Evolutionary conservation across 1,284 basidiomycete species (phyloP), one percentile per base, ranked within the genome.

Genomic region (Marasmius tenuissimus): DNA sequence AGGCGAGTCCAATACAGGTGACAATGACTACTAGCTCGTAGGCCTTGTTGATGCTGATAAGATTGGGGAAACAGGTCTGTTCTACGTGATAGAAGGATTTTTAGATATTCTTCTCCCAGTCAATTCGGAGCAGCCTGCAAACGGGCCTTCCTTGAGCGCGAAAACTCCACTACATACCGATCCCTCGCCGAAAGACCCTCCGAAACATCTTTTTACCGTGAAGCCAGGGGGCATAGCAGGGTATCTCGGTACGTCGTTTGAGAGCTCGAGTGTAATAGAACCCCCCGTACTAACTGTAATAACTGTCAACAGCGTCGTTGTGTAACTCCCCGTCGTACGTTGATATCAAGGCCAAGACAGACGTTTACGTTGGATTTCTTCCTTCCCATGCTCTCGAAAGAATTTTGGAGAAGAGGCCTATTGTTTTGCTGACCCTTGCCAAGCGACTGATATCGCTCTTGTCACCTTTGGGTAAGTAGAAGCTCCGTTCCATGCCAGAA

Each of bases 161-260:
- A 37, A 38, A 18, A 18, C n/a, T 3, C n/a, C 60, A 42, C 64
- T 70, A 33, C 64, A 65, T 38, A 63, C 58, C 56, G 55, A 64
- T 51, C 69, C 69, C 38, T 51, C 33, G 11, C 34, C 60, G 60
- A 68, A 47, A 35, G 68, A 65, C 18, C 71, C 73, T 40, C 64
- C 64, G 7, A 73, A 74, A 38, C 75, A 81, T 20, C 80, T 99
- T 35, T 99, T 97, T 75, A 97, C 93, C 1, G 93, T 98, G 27
- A 97, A 97, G 69, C 91, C 95, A n/a, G 97, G 97, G 60, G 97
- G 97, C 0, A 97, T 99, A 59, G 97, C 97, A 2, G 97, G 97
- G 4, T 99, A 99, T 74, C 83, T 99, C n/a, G 87, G 91, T 91
- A 56, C 51, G 71, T 59, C 20, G 47, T 14, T 27, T 22, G 10